Evolutionary conservation across 1,284 basidiomycete genomes (phyloP), one percentile per base, ranked within the genome.

Genomic region (Ganoderma sinense): DNA sequence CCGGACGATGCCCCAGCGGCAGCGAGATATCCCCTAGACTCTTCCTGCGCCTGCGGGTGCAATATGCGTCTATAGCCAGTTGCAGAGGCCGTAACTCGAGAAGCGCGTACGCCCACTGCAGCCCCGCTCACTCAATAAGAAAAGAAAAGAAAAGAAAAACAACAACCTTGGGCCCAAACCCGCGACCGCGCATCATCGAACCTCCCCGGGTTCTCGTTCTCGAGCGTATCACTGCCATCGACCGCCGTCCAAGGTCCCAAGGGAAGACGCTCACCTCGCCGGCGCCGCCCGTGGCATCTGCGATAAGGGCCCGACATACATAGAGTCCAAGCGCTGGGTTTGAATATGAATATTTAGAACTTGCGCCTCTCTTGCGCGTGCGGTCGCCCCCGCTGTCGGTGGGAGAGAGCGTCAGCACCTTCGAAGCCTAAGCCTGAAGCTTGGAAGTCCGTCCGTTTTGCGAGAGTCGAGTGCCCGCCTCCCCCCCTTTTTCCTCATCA

Each of bases 211-310:
- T n/a, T n/a, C n/a, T n/a, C n/a, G 20, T 36, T 60, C 39, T 41
- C 58, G 23, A 60, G 36, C 58, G 58, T 33, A 40, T 39, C 58
- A 60, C n/a, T 36, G 16, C 1, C 36, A 40, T 60, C 23, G 48
- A 39, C 58, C 26, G 29, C 36, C 36, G 36, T 36, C 36, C 36
- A 36, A 58, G 26, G 26, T 36, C 33, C n/a, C 20, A 14, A 53
- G 23, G 13, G 53, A 33, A 56, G 18, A 33, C 23, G 29, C 62
- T 63, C 62, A 63, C 62, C 41, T 51, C 62, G 23, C 36, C 55
- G 26, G 55, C 33, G 36, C 31, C 56, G 56, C 23, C 40, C 40
- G 40, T 23, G 40, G 39, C 59, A 23, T 29, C 36, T 20, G 58
- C 58, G 60, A 41, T 45, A 62, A 41, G 23, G 14, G 14, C 36